Evolutionary conservation across 345 rosid species (phyloP).

Genomic region (Salix viminalis): DNA sequence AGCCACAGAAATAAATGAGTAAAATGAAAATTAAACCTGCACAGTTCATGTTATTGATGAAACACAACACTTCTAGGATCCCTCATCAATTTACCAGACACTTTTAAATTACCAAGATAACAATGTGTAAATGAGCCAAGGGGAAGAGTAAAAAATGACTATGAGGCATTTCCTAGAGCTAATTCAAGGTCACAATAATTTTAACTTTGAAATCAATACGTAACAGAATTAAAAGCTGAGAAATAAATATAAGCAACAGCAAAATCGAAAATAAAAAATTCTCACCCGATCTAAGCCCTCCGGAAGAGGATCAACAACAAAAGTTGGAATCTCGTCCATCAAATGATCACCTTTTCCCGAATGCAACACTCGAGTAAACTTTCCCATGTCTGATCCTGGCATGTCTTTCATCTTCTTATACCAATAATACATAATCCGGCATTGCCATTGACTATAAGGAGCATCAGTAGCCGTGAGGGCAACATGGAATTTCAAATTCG

Average conservation of each 20-base stretch:
- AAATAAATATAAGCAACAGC: constrained; percentile 2
- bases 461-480: constrained; percentile 93
- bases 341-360: constrained; percentile 80
- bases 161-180: neutral
- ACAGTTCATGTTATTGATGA: neutral
- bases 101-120: neutral
- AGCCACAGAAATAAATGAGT: neutral
- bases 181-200: neutral
- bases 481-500: constrained; percentile 56
- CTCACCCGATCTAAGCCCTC: constrained; percentile 82
- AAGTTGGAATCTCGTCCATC: constrained; percentile 88
- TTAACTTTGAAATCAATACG: neutral
- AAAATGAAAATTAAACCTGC: neutral
- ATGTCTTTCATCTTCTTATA: constrained; percentile 67
- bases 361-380: constrained; percentile 87
- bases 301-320: constrained; percentile 92
- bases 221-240: neutral
- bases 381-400: constrained; percentile 93
- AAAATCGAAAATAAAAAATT: neutral
- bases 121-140: neutral
- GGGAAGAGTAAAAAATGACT: neutral
- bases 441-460: constrained; percentile 88
- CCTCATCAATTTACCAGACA: neutral
- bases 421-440: constrained; percentile 96
- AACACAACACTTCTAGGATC: neutral